Conservation (phyloP, 2,329 filamentous ascomycete genomes). For the Geosmithia putterillii region DNA sequence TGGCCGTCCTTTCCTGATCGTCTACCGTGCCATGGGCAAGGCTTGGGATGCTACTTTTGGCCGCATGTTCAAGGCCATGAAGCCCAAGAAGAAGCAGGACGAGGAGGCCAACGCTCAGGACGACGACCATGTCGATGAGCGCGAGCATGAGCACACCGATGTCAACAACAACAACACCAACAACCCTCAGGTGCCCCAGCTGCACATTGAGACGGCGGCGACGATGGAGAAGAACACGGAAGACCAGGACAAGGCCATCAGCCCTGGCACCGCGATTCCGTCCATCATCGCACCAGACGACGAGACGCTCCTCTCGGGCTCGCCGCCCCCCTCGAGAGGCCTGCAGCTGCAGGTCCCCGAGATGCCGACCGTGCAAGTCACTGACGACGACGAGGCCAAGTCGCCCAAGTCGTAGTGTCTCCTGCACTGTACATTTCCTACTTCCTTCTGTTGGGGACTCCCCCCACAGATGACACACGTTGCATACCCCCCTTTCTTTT, state of each 20-base stretch:
- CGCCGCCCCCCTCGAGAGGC: too few species aligned
- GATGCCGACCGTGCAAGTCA: not conserved
- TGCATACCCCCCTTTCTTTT: too few species aligned
- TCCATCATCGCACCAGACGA: conserved; percentile 3
- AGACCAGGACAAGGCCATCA: not conserved
- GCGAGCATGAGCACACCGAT: not conserved
- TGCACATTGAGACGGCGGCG: not conserved
- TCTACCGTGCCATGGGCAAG: conserved; percentile 2
- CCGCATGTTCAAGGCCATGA: conserved; percentile 1
- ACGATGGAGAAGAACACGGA: conserved; percentile 1
- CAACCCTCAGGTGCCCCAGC: not conserved
- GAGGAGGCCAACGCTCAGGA: not conserved
- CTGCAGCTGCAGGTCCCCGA: too few species aligned
- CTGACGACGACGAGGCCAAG: not conserved
- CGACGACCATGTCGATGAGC: not conserved
- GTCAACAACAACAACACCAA: not conserved
- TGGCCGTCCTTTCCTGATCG: conserved; percentile 2
- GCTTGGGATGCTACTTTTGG: conserved; percentile 3
- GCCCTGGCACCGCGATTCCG: conserved; percentile 1
- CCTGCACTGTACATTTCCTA: not conserved
- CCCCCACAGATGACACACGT: too few species aligned
- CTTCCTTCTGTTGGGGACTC: too few species aligned
- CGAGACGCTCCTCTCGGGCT: not conserved
- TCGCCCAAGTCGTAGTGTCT: not conserved
- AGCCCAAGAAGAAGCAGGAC: conserved; percentile 2